phyloP scores from a whole-genome alignment of 345 rosid genomes.

The Odontarrhena argentea region DNA sequence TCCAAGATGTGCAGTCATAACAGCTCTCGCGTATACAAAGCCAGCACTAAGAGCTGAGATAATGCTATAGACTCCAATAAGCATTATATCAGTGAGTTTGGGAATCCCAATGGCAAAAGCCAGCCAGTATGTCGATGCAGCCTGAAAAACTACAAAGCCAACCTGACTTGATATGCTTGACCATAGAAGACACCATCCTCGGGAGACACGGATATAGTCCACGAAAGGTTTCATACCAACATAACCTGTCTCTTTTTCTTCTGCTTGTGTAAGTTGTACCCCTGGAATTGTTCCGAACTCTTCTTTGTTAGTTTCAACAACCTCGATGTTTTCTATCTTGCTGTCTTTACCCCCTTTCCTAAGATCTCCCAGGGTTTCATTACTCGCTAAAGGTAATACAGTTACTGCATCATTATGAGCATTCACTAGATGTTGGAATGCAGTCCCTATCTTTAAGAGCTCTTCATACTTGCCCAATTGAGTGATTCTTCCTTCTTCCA shows the following conservation, averaged over 20 bases:
- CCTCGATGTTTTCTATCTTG: constrained; percentile 27
- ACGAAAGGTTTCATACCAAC: constrained; percentile 64
- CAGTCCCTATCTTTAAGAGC: constrained; percentile 55
- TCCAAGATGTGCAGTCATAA: constrained; percentile 56
- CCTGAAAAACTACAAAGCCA: constrained; percentile 58
- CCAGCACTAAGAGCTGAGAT: constrained; percentile 59
- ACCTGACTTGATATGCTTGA: constrained; percentile 41
- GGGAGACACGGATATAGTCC: constrained; percentile 60
- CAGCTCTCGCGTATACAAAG: constrained; percentile 52
- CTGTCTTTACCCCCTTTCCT: constrained; percentile 9
- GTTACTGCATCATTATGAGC: constrained; percentile 69
- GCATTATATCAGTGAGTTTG: constrained; percentile 39
- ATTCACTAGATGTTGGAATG: constrained; percentile 70
- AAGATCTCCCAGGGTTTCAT: constrained; percentile 36
- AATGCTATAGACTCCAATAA: constrained; percentile 63
- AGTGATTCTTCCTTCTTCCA: constrained; percentile 61
- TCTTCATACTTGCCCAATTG: constrained; percentile 67
- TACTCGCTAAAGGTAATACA: constrained; percentile 42
- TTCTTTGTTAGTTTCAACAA: constrained; percentile 34
- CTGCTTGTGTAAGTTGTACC: constrained; percentile 67
- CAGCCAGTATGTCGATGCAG: constrained; percentile 74
- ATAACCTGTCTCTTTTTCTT: constrained; percentile 62
- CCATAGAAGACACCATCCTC: constrained; percentile 46
- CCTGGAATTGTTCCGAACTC: constrained; percentile 38
- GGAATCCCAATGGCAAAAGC: constrained; percentile 65